phyloP scores from a whole-genome alignment of 345 rosid species.

The Viola odorata region DNA sequence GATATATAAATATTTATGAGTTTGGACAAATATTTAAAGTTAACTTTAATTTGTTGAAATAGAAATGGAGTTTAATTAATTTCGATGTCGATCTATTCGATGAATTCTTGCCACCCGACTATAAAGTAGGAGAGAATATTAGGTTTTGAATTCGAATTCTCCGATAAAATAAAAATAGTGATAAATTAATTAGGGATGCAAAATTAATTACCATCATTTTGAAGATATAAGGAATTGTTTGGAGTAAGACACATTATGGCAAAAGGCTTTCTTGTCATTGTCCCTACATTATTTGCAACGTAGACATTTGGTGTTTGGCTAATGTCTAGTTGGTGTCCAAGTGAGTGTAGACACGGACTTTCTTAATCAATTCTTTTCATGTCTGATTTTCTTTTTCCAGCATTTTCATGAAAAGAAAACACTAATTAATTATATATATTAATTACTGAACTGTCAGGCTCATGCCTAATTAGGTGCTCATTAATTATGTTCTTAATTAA shows the following conservation, averaged over 20 bases:
- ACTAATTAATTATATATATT: neutral
- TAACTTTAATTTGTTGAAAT: too few relatives aligned
- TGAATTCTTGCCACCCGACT: too few relatives aligned
- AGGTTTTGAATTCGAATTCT: too few relatives aligned
- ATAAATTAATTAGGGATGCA: neutral
- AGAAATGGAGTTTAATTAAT: too few relatives aligned
- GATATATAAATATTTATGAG: too few relatives aligned
- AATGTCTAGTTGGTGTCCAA: slow-evolving; percentile 23
- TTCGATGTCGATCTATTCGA: too few relatives aligned
- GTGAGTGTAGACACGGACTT: slow-evolving; percentile 12
- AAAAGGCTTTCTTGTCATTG: slow-evolving; percentile 28
- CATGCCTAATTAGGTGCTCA: too few relatives aligned
- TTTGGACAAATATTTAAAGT: too few relatives aligned
- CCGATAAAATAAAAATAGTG: neutral
- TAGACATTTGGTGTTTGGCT: slow-evolving; percentile 23
- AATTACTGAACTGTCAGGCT: too few relatives aligned
- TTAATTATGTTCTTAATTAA: too few relatives aligned
- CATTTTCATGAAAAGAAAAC: slow-evolving; percentile 19
- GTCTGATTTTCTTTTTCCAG: slow-evolving; percentile 22
- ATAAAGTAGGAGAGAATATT: too few relatives aligned
- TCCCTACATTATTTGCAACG: slow-evolving; percentile 16
- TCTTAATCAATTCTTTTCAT: slow-evolving; percentile 29
- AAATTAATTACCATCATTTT: neutral
- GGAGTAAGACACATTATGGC: slow-evolving; percentile 8
- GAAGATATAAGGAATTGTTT: neutral